Conservation (phyloP, 108 stramenopile species). For the Nitzschia sp. region DNA sequence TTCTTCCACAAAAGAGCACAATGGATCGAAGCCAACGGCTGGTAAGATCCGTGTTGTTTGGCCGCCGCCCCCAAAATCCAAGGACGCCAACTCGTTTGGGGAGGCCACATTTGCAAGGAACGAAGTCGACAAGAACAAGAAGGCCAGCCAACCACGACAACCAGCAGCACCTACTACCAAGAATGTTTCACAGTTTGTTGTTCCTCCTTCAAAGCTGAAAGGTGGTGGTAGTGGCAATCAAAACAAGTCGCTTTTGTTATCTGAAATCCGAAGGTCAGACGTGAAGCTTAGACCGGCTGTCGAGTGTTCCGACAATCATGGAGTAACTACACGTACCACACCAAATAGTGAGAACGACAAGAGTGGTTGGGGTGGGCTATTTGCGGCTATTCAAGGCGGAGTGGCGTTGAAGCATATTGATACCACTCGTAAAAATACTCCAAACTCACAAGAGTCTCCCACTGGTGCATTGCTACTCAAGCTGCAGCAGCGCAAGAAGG, state of each 20-base stretch:
- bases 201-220: too few relatives aligned
- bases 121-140: too few relatives aligned
- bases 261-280: constrained; percentile 4
- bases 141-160: too few relatives aligned
- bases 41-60: not conserved
- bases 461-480: constrained; percentile 18
- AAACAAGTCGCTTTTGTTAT: not conserved
- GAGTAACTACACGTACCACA: not conserved
- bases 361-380: not conserved
- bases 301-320: not conserved
- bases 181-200: too few relatives aligned
- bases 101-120: too few relatives aligned
- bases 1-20: too few relatives aligned
- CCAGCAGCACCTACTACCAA: too few relatives aligned
- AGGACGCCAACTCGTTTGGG: not conserved
- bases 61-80: not conserved
- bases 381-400: constrained; percentile 26
- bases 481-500: constrained; percentile 26
- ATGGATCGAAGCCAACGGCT: too few relatives aligned
- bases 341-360: not conserved
- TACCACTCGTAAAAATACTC: not conserved
- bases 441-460: not conserved
- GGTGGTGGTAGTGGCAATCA: not conserved
- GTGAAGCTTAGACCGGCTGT: not conserved
- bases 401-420: constrained; percentile 18